phyloP scores from a whole-genome alignment of 148 eudicot species.

The Silene conica region DNA sequence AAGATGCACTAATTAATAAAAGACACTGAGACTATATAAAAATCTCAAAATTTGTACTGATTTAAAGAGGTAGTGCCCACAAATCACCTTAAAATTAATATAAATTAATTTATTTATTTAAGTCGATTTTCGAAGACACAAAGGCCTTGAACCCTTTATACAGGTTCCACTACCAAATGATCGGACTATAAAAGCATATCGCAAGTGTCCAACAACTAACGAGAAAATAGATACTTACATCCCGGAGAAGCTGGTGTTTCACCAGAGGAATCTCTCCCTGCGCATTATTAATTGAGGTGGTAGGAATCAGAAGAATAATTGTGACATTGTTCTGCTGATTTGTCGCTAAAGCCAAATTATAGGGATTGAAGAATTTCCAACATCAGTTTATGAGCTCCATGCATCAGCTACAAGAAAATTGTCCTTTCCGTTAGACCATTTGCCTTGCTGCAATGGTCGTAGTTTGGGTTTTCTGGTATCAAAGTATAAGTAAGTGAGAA shows the following conservation, averaged over 20 bases:
- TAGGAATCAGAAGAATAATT: conserved; percentile 71
- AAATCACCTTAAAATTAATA: not conserved
- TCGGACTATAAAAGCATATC: not conserved
- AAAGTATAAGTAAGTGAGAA: conserved; percentile 36
- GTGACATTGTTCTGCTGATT: conserved; percentile 84
- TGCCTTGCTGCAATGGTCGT: conserved; percentile 69
- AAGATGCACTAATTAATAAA: not conserved
- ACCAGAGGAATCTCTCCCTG: conserved; percentile 63
- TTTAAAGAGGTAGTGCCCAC: not conserved
- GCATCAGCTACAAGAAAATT: conserved; percentile 72
- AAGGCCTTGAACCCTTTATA: not conserved
- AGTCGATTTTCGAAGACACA: not conserved
- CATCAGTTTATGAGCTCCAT: conserved; percentile 47
- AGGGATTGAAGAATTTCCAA: conserved; percentile 37
- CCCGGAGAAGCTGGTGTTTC: conserved; percentile 77
- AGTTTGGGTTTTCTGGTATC: conserved; percentile 39
- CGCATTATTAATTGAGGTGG: conserved; percentile 47
- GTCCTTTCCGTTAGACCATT: conserved; percentile 88
- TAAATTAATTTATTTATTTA: too few relatives aligned
- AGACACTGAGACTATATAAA: not conserved
- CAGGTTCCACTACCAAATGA: not conserved
- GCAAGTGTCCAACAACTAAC: too few relatives aligned
- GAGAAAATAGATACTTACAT: conserved; percentile 43
- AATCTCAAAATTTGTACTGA: not conserved
- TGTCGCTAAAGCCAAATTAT: conserved; percentile 69